phyloP scores from a whole-genome alignment of 768 basidiomycete species.

The Lyophyllum shimeji region DNA sequence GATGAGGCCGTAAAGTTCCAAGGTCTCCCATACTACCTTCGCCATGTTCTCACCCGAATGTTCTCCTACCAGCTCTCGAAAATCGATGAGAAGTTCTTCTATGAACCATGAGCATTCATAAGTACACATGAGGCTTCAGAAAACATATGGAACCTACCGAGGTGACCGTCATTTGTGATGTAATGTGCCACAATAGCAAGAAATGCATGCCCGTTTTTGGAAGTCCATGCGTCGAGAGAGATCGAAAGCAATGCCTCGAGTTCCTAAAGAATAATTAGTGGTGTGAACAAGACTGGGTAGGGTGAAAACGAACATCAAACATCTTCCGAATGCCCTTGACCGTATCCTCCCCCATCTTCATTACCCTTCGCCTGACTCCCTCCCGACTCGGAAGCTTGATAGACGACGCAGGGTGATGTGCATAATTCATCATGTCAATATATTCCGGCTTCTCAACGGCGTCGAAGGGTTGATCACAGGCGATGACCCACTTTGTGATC shows the following conservation, averaged over 20 bases:
- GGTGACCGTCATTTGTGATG: conserved; percentile 18
- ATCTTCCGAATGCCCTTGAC: not conserved
- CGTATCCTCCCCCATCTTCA: not conserved
- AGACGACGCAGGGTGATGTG: conserved; percentile 3
- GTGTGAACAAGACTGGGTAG: not conserved
- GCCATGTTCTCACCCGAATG: conserved; percentile 37
- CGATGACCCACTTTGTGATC: conserved; percentile 3
- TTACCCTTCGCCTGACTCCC: not conserved
- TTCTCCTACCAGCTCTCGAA: conserved; percentile 30
- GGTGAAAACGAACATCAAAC: not conserved
- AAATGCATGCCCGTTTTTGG: conserved; percentile 25
- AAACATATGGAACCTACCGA: conserved; percentile 13
- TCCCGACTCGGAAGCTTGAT: not conserved
- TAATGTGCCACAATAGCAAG: conserved; percentile 25
- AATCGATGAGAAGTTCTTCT: conserved; percentile 38
- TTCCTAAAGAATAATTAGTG: conserved; percentile 9
- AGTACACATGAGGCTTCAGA: not conserved
- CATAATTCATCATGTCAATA: conserved; percentile 13
- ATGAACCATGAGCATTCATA: not conserved
- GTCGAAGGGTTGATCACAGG: conserved; percentile 20
- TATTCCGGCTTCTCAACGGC: conserved; percentile 19
- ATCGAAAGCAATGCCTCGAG: conserved; percentile 17
- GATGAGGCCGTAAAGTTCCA: conserved; percentile 25
- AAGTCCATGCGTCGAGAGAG: conserved; percentile 26
- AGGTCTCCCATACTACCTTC: conserved; percentile 27